Base-by-base conservation (phyloP, 2,329 filamentous ascomycete genomes). In the Didymella arachidicola region DNA sequence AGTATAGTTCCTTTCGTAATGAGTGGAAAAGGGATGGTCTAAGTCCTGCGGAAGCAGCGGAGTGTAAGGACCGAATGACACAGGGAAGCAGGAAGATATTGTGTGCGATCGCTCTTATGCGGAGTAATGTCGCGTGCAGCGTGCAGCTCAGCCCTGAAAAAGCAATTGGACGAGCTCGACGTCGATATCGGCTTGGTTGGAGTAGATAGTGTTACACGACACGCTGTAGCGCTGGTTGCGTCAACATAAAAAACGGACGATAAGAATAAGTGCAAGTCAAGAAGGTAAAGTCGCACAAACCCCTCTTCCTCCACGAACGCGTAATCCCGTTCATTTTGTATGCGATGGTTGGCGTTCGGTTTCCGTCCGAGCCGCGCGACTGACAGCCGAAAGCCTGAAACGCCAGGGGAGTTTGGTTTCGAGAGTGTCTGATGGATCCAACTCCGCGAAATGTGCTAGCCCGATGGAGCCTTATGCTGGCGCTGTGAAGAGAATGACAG, bases 281-380 rank as follows among this genome's bases (percentile, higher is more conserved):
- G 34, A 50, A 54, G 4, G 26, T 50, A 11, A 27, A 51, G 39
- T 54, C 32, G 41, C 50, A 59, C 50, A 51, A 59, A 53, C n/a
- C 50, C 44, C 32, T 50, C 44, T 11, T 26, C 14, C 41, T 38
- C 30, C 16, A 45, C 16, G 41, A 54, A 59, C 51, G 50, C 50
- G 50, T 50, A 59, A 46, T 38, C 51, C 10, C n/a, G 45, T 22
- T 3, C 50, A 50, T 54, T 30, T 54, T 54, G 56, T 59, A 54
- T 53, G 45, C 38, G 16, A 53, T 53, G 50, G 50, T 50, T 59
- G 50, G 39, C 50, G 41, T 59, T 54, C 50, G 56, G 56, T 34
- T 54, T 32, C 41, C 50, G 56, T 59, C 27, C 45, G 56, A 59
- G 56, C 50, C 56, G 56, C 56, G 56, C 56, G 50, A 59, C 50